Conservation (phyloP, 345 rosid genomes). For the Eucalyptus erythrocorys region DNA sequence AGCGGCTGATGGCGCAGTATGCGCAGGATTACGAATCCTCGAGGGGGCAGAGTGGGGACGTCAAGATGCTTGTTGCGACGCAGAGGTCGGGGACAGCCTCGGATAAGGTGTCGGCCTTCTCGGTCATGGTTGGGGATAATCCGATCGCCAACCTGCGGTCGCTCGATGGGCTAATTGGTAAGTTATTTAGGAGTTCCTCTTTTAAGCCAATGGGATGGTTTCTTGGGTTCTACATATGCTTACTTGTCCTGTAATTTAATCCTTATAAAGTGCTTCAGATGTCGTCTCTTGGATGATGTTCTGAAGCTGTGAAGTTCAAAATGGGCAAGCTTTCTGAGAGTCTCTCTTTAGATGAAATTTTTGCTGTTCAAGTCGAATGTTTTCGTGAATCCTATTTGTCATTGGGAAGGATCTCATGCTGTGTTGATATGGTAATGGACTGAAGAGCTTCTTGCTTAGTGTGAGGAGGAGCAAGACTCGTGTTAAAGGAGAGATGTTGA, state of each 20-base stretch:
- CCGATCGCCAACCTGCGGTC: slow-evolving; percentile 85
- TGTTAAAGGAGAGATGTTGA: background rate
- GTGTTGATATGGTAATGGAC: background rate
- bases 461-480: background rate
- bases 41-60: slow-evolving; percentile 67
- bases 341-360: background rate
- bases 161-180: slow-evolving; percentile 87
- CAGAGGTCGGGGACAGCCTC: slow-evolving; percentile 93
- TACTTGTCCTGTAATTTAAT: background rate
- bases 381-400: background rate
- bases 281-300: background rate
- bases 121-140: slow-evolving; percentile 80
- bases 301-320: background rate
- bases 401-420: background rate
- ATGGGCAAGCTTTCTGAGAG: background rate
- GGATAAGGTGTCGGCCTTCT: slow-evolving; percentile 88
- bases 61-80: slow-evolving; percentile 77
- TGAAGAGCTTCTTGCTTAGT: background rate
- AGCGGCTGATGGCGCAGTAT: slow-evolving; percentile 77
- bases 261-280: too few species aligned
- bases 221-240: background rate
- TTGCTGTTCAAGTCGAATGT: background rate
- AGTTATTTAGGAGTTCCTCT: background rate
- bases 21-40: slow-evolving; percentile 47
- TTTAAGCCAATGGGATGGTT: background rate